These are phyloP conservation scores for Pulicaria dysenterica DNA, from an alignment of 129 eudicot species.

Conservation along the genomic window DNA sequence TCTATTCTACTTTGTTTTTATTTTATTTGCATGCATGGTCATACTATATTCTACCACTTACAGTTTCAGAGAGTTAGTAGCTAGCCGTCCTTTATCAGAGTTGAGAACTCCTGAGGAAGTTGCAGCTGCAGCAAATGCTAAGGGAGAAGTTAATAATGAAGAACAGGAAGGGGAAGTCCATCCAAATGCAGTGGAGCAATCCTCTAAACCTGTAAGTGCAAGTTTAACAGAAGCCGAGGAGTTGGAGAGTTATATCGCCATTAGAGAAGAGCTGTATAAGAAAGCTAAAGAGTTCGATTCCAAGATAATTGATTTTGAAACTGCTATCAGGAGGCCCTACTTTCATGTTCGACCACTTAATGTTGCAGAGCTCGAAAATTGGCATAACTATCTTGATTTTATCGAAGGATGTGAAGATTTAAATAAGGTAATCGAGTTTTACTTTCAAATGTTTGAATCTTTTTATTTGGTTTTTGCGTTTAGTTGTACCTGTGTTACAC, in stretches of 20 bases:
- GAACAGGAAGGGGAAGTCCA: conserved; percentile 71
- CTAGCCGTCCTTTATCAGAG: conserved; percentile 88
- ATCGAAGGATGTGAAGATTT: conserved; percentile 84
- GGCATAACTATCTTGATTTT: conserved; percentile 97
- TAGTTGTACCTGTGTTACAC: conserved; percentile 81
- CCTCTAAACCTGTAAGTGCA: conserved; percentile 63
- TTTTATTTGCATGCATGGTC: conserved; percentile 6
- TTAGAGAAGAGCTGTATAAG: conserved; percentile 93
- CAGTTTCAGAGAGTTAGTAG: conserved; percentile 96
- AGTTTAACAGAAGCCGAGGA: conserved; percentile 92
- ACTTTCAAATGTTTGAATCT: conserved; percentile 33
- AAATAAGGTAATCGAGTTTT: conserved; percentile 73
- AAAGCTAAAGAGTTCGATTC: conserved; percentile 92
- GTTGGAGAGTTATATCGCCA: conserved; percentile 85
- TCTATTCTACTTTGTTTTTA: not conserved
- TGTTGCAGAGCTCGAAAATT: conserved; percentile 91
- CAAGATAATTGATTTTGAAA: conserved; percentile 94
- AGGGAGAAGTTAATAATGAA: conserved; percentile 43
- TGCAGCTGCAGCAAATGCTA: conserved; percentile 54
- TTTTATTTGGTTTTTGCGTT: conserved; percentile 54
- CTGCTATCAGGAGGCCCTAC: conserved; percentile 96
- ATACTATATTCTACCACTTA: conserved; percentile 20
- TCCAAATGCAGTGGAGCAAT: conserved; percentile 57
- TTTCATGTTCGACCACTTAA: conserved; percentile 95
- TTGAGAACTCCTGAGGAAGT: conserved; percentile 84